Evolutionary conservation across 805 yeast species (phyloP).

Genomic region (Yarrowia sp.): DNA sequence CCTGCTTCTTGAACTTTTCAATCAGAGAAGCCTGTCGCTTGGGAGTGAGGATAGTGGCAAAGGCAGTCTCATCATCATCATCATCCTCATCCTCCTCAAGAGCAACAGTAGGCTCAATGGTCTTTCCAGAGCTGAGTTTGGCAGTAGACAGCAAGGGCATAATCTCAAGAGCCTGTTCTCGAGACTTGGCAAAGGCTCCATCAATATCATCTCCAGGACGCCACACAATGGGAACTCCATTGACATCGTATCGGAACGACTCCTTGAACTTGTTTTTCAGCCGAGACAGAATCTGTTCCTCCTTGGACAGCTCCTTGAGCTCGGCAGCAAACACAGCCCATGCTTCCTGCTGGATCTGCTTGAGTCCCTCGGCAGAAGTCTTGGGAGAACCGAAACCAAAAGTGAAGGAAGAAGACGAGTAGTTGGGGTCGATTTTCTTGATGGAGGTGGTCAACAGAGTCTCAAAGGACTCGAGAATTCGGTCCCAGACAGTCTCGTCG

Average conservation of each 20-base stretch:
- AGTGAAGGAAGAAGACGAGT: background rate
- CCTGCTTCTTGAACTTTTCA: slow-evolving; percentile 64
- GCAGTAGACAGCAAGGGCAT: slow-evolving; percentile 64
- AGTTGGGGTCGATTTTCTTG: slow-evolving; percentile 38
- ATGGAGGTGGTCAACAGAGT: slow-evolving; percentile 39
- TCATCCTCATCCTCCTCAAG: slow-evolving; percentile 43
- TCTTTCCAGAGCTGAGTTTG: slow-evolving; percentile 46
- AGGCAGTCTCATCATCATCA: slow-evolving; percentile 44
- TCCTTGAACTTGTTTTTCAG: slow-evolving; percentile 81
- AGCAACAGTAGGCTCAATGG: slow-evolving; percentile 58
- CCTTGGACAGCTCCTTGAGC: slow-evolving; percentile 60
- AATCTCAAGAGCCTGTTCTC: slow-evolving; percentile 52
- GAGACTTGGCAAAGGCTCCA: slow-evolving; percentile 57
- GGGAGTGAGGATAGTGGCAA: slow-evolving; percentile 54
- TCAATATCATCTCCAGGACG: slow-evolving; percentile 72
- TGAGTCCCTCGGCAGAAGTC: slow-evolving; percentile 11
- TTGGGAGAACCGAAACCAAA: slow-evolving; percentile 9
- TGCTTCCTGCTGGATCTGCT: slow-evolving; percentile 48
- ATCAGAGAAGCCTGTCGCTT: slow-evolving; percentile 56
- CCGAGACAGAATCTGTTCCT: slow-evolving; percentile 62
- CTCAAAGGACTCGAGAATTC: slow-evolving; percentile 48
- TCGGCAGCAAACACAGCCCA: slow-evolving; percentile 65
- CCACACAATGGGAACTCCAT: slow-evolving; percentile 82
- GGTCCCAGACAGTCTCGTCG: slow-evolving; percentile 58
- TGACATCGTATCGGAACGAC: slow-evolving; percentile 74